Conservation (phyloP, 257 asterid species). For the Jacaranda mimosifolia region DNA sequence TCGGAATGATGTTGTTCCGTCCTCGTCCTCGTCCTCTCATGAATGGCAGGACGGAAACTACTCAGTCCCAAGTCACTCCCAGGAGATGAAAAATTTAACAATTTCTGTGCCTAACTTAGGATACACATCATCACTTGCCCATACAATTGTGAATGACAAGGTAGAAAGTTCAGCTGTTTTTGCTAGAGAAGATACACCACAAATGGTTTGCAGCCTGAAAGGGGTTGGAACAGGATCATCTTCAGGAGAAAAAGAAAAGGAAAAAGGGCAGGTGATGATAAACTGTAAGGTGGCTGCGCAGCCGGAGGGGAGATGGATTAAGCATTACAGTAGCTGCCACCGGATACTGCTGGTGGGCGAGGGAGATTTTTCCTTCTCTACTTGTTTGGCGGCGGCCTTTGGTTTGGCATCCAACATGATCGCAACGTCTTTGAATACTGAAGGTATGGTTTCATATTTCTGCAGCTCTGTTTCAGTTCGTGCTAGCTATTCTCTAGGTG, state of each 20-base stretch:
- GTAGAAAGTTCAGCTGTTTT: background rate
- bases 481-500: background rate
- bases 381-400: constrained; percentile 41
- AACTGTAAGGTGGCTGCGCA: no score
- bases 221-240: no score
- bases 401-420: constrained; percentile 40
- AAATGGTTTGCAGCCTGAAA: no score
- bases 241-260: no score
- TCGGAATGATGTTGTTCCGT: background rate
- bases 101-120: background rate
- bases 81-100: background rate
- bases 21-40: no score
- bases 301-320: constrained; percentile 33
- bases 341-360: constrained; percentile 51
- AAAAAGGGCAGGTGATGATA: no score
- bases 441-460: constrained; percentile 4
- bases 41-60: background rate
- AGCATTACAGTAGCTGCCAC: constrained; percentile 43
- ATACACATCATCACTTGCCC: background rate
- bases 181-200: no score
- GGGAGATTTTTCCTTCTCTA: constrained; percentile 53
- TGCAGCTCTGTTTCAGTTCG: background rate
- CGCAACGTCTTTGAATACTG: constrained; percentile 52
- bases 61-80: background rate
- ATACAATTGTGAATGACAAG: background rate